These are phyloP conservation scores for Niebla homalea DNA, from an alignment of 495 filamentous ascomycete genomes.

Conservation along the genomic window DNA sequence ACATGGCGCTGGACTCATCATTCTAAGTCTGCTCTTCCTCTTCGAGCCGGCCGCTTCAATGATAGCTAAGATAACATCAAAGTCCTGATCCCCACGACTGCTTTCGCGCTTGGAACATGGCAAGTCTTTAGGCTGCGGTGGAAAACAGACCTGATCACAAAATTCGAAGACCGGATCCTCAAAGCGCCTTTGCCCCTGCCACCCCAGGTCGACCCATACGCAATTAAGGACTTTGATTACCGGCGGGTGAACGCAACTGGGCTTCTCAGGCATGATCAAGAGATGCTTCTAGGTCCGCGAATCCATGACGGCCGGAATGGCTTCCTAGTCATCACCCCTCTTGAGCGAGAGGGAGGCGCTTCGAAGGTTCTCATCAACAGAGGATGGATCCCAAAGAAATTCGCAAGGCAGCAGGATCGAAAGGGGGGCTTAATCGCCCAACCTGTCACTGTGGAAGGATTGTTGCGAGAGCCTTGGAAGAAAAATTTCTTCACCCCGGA, in stretches of 20 bases:
- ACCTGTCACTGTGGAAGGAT: conserved; percentile 63
- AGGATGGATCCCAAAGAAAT: conserved; percentile 74
- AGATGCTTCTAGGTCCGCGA: conserved; percentile 90
- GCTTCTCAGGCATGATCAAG: conserved; percentile 66
- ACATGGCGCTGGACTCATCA: conserved; percentile 70
- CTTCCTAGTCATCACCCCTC: conserved; percentile 78
- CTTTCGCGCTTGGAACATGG: conserved; percentile 85
- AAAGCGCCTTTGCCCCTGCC: conserved; percentile 79
- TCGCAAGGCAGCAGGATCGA: conserved; percentile 48
- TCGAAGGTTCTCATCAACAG: conserved; percentile 71
- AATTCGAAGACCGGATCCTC: conserved; percentile 78
- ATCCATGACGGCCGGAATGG: conserved; percentile 81
- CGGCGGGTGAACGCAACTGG: conserved; percentile 71
- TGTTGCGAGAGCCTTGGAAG: conserved; percentile 82
- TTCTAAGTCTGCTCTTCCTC: conserved; percentile 44
- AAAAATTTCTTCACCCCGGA: conserved; percentile 95
- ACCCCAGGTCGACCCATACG: conserved; percentile 61
- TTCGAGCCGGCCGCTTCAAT: background rate
- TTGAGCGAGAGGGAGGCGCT: conserved; percentile 53
- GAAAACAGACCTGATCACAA: conserved; percentile 86
- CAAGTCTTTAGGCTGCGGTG: conserved; percentile 85
- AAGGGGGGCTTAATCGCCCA: conserved; percentile 43
- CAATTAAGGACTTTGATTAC: conserved; percentile 83
- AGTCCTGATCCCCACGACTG: conserved; percentile 84
- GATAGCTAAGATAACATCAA: conserved; percentile 2